Percentiles rank a stretch among this genome's conserved stretches.
These are phyloP conservation scores for Acer negundo DNA, from an alignment of 345 rosid species.

Conservation along the genomic window DNA sequence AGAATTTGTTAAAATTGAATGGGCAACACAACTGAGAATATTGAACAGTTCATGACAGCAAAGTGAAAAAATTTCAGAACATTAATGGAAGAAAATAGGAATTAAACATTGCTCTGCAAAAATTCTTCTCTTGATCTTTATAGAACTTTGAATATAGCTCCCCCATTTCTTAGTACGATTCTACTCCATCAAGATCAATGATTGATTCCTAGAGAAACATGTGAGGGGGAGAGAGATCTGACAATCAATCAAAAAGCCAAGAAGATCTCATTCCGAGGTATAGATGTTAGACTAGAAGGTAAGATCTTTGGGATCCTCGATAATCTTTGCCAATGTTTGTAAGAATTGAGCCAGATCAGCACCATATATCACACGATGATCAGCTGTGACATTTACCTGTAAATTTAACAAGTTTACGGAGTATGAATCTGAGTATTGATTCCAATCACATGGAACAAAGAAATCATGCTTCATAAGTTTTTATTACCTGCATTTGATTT, in stretches of 20 bases:
- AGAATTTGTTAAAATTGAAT: constrained; percentile 5
- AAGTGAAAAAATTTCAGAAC: background rate
- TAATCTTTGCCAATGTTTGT: constrained; percentile 84
- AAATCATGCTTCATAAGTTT: constrained; percentile 9
- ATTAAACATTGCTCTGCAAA: constrained; percentile 4
- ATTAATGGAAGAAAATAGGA: background rate
- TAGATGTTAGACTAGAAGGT: constrained; percentile 50
- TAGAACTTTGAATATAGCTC: constrained; percentile 18
- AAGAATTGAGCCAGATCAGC: constrained; percentile 92
- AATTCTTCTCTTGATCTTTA: constrained; percentile 21
- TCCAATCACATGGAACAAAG: background rate
- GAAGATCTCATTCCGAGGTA: background rate
- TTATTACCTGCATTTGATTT: constrained; percentile 91
- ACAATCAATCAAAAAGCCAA: constrained; percentile 9
- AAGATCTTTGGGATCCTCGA: constrained; percentile 86
- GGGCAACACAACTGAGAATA: background rate
- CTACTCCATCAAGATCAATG: constrained; percentile 23
- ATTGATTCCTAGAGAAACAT: constrained; percentile 29
- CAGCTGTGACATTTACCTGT: constrained; percentile 92
- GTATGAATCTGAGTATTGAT: constrained; percentile 5
- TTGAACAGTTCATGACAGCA: background rate
- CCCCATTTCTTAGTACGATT: constrained; percentile 23
- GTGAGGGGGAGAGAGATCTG: constrained; percentile 28
- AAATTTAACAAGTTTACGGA: constrained; percentile 20
- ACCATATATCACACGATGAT: constrained; percentile 93